These are phyloP conservation scores for Solanum sejunctum DNA, from an alignment of 257 asterid genomes.

Conservation along the genomic window DNA sequence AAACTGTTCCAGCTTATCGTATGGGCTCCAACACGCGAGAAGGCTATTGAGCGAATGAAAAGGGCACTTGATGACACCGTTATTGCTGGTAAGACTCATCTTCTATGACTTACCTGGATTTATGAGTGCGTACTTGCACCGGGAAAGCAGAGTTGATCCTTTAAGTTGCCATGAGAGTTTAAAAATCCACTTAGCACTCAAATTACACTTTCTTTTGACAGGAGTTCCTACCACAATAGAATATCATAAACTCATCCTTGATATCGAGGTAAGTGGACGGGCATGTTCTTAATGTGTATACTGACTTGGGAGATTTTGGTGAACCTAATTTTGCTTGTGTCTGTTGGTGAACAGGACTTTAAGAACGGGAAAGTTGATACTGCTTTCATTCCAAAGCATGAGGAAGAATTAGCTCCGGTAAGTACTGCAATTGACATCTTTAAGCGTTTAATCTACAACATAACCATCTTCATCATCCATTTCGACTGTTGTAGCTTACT, in stretches of 20 bases:
- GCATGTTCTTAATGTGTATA: not conserved
- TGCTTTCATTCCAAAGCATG: conserved; percentile 95
- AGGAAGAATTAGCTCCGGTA: conserved; percentile 86
- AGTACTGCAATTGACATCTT: conserved; percentile 15
- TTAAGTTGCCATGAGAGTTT: not conserved
- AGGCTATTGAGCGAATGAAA: conserved; percentile 93
- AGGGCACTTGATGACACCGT: conserved; percentile 91
- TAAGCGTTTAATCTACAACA: not conserved
- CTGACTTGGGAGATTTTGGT: not conserved
- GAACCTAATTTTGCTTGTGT: not conserved
- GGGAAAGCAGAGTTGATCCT: not conserved
- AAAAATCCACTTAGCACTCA: not conserved
- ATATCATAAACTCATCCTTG: conserved; percentile 94
- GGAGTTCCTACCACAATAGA: conserved; percentile 97
- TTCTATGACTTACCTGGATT: not conserved
- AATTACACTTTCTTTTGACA: not conserved
- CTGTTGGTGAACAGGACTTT: conserved; percentile 48
- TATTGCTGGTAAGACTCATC: conserved; percentile 45
- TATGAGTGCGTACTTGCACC: not conserved
- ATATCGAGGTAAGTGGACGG: conserved; percentile 54
- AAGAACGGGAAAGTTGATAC: conserved; percentile 84
- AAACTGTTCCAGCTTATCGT: conserved; percentile 56
- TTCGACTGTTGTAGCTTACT: not conserved
- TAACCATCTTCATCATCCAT: not conserved
- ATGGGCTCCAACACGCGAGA: conserved; percentile 97